phyloP scores from a whole-genome alignment of 1,139 yeast species.

The Candida smagusa region DNA sequence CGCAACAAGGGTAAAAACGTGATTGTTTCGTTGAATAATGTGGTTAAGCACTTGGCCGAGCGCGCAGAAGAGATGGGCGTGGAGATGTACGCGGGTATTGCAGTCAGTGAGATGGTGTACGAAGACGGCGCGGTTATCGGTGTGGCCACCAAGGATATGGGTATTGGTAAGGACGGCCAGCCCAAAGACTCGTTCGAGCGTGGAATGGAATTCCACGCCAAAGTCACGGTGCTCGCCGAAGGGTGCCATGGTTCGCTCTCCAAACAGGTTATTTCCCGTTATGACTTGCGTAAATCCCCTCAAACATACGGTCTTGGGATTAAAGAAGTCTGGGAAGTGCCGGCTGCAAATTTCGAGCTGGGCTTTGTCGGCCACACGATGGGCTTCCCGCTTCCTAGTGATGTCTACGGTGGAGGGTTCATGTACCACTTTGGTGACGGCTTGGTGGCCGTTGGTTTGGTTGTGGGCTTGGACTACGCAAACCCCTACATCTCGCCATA shows the following conservation, averaged over 20 bases:
- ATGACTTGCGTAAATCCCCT: conserved; percentile 62
- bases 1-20: conserved; percentile 75
- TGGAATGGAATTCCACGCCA: conserved; percentile 95
- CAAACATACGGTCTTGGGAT: conserved; percentile 95
- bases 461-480: conserved; percentile 86
- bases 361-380: conserved; percentile 86
- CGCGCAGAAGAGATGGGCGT: conserved; percentile 93
- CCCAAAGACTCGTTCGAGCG: conserved; percentile 84
- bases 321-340: conserved; percentile 97
- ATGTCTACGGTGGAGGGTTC: conserved; percentile 93
- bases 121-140: conserved; percentile 69
- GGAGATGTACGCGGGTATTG: conserved; percentile 86
- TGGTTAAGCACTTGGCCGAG: conserved; percentile 79
- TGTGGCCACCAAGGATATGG: conserved; percentile 92
- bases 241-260: conserved; percentile 96
- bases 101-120: conserved; percentile 81
- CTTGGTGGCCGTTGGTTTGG: conserved; percentile 84
- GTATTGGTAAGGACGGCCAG: conserved; percentile 66
- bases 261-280: conserved; percentile 70
- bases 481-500: conserved; percentile 95
- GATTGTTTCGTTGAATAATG: conserved; percentile 78
- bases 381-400: conserved; percentile 79
- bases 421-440: conserved; percentile 96
- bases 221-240: conserved; percentile 85
- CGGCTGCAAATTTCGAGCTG: conserved; percentile 70